Evolutionary conservation across 1,284 basidiomycete species (phyloP).

Genomic region (Rhodotorula sp.): DNA sequence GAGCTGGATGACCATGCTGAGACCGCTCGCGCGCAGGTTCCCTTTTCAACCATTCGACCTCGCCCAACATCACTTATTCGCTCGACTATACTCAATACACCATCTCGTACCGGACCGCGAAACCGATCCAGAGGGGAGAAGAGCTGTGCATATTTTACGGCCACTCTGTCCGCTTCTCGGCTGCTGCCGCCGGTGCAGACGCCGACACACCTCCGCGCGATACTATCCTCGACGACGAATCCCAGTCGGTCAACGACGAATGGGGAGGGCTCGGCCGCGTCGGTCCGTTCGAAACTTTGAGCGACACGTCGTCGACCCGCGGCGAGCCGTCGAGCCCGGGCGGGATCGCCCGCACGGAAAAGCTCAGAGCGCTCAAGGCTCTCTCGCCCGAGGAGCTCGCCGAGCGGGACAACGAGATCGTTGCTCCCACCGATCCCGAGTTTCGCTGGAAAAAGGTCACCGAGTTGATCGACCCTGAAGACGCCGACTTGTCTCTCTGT

Average conservation of each 20-base stretch:
- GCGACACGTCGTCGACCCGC: background rate
- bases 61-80: slow-evolving; percentile 69
- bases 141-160: slow-evolving; percentile 80
- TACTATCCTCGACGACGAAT: slow-evolving; percentile 7
- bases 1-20: background rate
- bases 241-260: slow-evolving; percentile 26
- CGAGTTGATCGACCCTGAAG: slow-evolving; percentile 48
- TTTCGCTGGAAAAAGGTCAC: slow-evolving; percentile 49
- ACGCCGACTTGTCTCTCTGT: slow-evolving; percentile 43
- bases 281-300: background rate
- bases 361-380: slow-evolving; percentile 1
- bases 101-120: slow-evolving; percentile 65
- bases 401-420: slow-evolving; percentile 59
- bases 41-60: slow-evolving; percentile 69
- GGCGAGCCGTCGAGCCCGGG: background rate
- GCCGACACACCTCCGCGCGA: background rate
- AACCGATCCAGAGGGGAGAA: slow-evolving; percentile 60
- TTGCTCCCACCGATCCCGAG: slow-evolving; percentile 25
- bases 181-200: background rate
- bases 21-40: slow-evolving; percentile 57
- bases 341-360: background rate
- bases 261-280: slow-evolving; percentile 32
- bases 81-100: slow-evolving; percentile 57
- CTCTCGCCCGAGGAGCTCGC: slow-evolving; percentile 7
- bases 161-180: slow-evolving; percentile 47